Evolutionary conservation across 2,329 filamentous ascomycete genomes (phyloP).

Genomic region (Lithohypha guttulata): DNA sequence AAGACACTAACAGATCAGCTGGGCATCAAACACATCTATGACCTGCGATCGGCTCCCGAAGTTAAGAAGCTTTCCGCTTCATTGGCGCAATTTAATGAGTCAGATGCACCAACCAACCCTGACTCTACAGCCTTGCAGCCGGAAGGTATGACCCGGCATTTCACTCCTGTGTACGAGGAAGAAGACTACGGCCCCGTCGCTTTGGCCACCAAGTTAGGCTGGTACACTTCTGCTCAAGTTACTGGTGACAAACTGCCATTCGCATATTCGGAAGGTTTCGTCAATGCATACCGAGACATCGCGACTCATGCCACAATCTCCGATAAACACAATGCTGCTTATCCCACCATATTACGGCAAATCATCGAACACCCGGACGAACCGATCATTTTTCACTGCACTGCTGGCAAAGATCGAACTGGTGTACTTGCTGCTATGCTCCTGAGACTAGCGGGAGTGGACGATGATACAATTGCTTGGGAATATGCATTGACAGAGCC

Average conservation of each 20-base stretch:
- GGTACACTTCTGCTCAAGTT: slow-evolving; percentile 43
- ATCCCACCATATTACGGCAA: slow-evolving; percentile 50
- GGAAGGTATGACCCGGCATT: slow-evolving; percentile 42
- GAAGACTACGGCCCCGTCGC: slow-evolving; percentile 51
- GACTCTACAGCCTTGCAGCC: slow-evolving; percentile 17
- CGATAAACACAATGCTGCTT: slow-evolving; percentile 28
- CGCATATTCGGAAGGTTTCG: slow-evolving; percentile 42
- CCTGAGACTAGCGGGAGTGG: slow-evolving; percentile 52
- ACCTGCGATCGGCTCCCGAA: slow-evolving; percentile 46
- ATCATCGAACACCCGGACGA: slow-evolving; percentile 18
- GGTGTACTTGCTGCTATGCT: slow-evolving; percentile 59
- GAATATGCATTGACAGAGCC: slow-evolving; percentile 60
- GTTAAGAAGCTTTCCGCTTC: slow-evolving; percentile 14
- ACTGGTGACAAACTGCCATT: background rate
- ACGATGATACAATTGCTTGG: slow-evolving; percentile 47
- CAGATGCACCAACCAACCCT: slow-evolving; percentile 13
- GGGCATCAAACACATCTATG: slow-evolving; percentile 55
- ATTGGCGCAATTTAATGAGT: slow-evolving; percentile 11
- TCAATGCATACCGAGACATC: slow-evolving; percentile 57
- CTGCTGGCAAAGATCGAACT: slow-evolving; percentile 67
- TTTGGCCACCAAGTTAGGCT: slow-evolving; percentile 48
- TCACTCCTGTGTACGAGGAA: slow-evolving; percentile 55
- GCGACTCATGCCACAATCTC: slow-evolving; percentile 48
- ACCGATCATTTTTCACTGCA: slow-evolving; percentile 60
- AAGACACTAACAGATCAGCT: slow-evolving; percentile 46